Percentiles rank a stretch among this genome's conserved stretches.
Conservation (phyloP, 495 filamentous ascomycete species). For the Trichoderma gamsii region DNA sequence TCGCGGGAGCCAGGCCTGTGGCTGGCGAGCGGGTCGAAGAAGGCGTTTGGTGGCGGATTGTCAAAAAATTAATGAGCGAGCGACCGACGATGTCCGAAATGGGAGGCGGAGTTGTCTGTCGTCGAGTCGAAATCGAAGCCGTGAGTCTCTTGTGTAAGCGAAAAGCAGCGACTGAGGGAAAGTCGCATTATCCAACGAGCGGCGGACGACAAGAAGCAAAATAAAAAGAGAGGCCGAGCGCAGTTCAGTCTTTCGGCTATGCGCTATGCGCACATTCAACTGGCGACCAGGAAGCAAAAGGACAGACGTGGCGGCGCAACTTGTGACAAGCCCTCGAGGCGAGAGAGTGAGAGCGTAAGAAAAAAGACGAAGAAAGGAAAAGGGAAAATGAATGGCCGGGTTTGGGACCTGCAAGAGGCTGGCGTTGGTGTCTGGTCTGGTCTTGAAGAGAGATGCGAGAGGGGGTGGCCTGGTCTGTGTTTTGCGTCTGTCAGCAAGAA, state of each 20-base stretch:
- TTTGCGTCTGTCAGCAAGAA: neutral
- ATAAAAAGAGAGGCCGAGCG: neutral
- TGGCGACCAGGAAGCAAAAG: neutral
- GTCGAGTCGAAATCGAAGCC: neutral
- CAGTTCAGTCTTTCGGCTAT: neutral
- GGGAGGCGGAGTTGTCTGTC: neutral
- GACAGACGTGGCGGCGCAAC: neutral
- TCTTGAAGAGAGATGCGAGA: neutral
- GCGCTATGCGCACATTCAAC: neutral
- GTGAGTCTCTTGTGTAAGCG: neutral
- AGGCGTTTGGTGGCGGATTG: neutral
- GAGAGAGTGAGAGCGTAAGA: neutral
- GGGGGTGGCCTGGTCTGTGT: neutral
- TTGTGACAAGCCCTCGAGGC: neutral
- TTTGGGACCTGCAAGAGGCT: neutral
- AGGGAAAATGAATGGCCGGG: neutral
- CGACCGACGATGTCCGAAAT: neutral
- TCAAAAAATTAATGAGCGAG: neutral
- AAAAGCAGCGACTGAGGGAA: neutral
- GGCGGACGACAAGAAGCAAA: neutral
- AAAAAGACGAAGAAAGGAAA: neutral
- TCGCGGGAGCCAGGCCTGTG: neutral
- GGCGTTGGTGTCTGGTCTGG: neutral
- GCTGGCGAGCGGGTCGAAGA: conserved; percentile 2
- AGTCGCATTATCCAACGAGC: neutral